Conservation (phyloP, 225 moss, liverwort and hornwort genomes). For the Marchantia polymorpha region DNA sequence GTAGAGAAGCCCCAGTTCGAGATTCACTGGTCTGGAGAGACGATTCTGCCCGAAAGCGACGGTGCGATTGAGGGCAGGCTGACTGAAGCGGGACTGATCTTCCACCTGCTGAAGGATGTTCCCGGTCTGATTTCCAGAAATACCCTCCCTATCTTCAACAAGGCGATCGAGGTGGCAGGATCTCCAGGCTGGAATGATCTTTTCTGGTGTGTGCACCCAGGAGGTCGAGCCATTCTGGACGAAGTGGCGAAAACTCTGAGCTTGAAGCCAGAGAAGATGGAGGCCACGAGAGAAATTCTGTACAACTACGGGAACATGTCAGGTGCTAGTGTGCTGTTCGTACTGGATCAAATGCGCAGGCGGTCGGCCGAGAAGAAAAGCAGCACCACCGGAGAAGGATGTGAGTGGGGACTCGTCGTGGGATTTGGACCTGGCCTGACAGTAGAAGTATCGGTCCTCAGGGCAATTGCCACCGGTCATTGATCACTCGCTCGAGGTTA, state of each 20-base stretch:
- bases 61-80: conserved; percentile 35
- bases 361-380: not conserved
- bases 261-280: conserved; percentile 40
- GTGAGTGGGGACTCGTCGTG: not conserved
- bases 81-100: conserved; percentile 28
- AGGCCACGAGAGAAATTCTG: not conserved
- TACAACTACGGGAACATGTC: not conserved
- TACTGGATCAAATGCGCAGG: not conserved
- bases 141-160: not conserved
- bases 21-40: conserved; percentile 40
- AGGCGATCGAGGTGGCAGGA: too few species aligned
- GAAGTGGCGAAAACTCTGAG: not conserved
- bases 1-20: conserved; percentile 37
- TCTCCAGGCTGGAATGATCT: too few species aligned
- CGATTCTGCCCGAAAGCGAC: conserved; percentile 32
- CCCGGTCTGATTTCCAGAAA: conserved; percentile 49
- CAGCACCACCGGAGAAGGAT: conserved; percentile 9
- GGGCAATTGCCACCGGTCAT: not conserved
- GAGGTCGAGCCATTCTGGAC: too few species aligned
- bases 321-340: not conserved
- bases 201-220: too few species aligned
- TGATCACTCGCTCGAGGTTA: too few species aligned
- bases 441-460: conserved; percentile 3
- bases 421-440: conserved; percentile 1
- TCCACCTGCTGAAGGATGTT: conserved; percentile 60